These are phyloP conservation scores for Lasiodiplodia hormozganensis DNA, from an alignment of 2,329 filamentous ascomycete genomes.

Conservation along the genomic window DNA sequence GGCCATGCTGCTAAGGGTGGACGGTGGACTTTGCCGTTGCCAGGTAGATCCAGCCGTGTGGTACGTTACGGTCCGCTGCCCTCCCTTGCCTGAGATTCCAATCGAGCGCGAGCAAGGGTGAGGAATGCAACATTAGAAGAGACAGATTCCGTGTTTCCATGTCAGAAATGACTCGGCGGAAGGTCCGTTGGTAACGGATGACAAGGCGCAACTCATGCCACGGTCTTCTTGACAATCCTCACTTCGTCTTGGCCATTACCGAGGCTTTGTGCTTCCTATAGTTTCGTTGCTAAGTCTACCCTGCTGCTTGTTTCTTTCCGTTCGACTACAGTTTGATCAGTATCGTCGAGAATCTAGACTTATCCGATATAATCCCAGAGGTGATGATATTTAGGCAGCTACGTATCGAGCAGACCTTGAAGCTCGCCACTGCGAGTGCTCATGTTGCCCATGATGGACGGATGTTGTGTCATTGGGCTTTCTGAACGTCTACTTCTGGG, in stretches of 20 bases:
- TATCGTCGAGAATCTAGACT: too few species aligned
- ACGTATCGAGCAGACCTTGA: not conserved
- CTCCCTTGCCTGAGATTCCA: constrained; percentile 3
- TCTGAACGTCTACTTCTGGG: not conserved
- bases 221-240: too few species aligned
- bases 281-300: too few species aligned
- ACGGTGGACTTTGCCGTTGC: not conserved
- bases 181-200: too few species aligned
- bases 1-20: not conserved
- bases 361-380: too few species aligned
- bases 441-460: not conserved
- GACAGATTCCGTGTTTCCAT: not conserved
- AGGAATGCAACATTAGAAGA: constrained; percentile 8
- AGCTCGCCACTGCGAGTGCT: not conserved
- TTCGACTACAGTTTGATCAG: too few species aligned
- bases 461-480: not conserved
- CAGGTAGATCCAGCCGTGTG: not conserved
- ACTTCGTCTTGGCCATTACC: too few species aligned
- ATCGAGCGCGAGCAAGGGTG: constrained; percentile 14
- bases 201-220: too few species aligned
- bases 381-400: too few species aligned
- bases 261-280: too few species aligned
- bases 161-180: not conserved
- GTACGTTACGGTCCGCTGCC: constrained; percentile 2
- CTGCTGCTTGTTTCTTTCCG: too few species aligned